These are phyloP conservation scores for Gossypium trilobum DNA, from an alignment of 441 rosid species.

Conservation along the genomic window DNA sequence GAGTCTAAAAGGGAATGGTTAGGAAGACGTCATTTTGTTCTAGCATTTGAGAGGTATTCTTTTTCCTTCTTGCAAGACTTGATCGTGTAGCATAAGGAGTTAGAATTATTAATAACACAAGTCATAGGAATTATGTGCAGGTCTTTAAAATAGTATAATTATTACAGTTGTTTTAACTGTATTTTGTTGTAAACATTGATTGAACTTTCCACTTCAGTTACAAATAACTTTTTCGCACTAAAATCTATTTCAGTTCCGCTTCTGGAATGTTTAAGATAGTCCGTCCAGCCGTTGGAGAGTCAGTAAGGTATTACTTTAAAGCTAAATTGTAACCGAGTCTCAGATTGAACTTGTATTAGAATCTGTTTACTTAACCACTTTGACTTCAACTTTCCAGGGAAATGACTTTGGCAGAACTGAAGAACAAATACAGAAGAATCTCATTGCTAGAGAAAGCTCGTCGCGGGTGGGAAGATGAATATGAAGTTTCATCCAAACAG, in stretches of 20 bases:
- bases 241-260: conserved; percentile 46
- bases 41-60: conserved; percentile 85
- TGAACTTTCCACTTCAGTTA: background rate
- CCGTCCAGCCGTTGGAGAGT: conserved; percentile 94
- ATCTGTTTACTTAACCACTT: conserved; percentile 10
- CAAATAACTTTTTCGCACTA: conserved; percentile 8
- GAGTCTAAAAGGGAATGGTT: conserved; percentile 98
- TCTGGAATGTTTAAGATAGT: conserved; percentile 82
- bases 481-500: conserved; percentile 89
- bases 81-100: background rate
- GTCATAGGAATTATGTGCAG: background rate
- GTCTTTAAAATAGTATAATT: background rate
- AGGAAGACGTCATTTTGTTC: conserved; percentile 81
- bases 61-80: background rate
- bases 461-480: conserved; percentile 92
- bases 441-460: conserved; percentile 68
- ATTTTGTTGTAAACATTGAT: background rate
- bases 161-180: background rate
- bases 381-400: conserved; percentile 43
- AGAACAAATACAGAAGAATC: conserved; percentile 69
- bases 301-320: conserved; percentile 52
- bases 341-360: background rate
- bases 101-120: background rate
- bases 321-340: background rate
- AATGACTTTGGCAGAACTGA: conserved; percentile 76